Evolutionary conservation across 805 yeast species (phyloP).

Genomic region (Cyberlindnera maclurae): DNA sequence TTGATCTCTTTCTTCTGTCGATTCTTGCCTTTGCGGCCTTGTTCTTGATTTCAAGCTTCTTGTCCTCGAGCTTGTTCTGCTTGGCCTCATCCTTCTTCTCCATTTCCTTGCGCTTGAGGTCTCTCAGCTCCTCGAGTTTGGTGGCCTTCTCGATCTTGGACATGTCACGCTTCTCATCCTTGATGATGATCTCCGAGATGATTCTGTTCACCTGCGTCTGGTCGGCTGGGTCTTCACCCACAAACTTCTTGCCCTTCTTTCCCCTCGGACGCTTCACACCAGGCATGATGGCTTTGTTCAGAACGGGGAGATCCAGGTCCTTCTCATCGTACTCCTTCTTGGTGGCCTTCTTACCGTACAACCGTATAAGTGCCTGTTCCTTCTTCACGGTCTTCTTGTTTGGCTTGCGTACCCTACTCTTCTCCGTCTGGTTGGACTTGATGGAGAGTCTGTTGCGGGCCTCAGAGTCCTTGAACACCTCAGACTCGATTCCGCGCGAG

Average conservation of each 20-base stretch:
- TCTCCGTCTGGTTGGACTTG: constrained; percentile 37
- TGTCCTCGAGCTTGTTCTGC: constrained; percentile 60
- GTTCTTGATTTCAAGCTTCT: constrained; percentile 67
- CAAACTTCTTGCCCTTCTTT: constrained; percentile 80
- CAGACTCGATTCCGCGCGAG: constrained; percentile 54
- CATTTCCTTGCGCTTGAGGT: constrained; percentile 76
- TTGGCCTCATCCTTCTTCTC: constrained; percentile 76
- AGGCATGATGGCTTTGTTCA: constrained; percentile 80
- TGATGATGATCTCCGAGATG: constrained; percentile 75
- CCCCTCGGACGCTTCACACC: constrained; percentile 75
- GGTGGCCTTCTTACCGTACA: constrained; percentile 54
- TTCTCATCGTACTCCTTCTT: constrained; percentile 55
- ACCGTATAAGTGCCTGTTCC: constrained; percentile 53
- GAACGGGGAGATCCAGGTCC: constrained; percentile 69
- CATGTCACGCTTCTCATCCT: constrained; percentile 69
- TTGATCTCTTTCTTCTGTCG: constrained; percentile 52
- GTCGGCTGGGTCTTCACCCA: constrained; percentile 54
- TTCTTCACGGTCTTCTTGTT: constrained; percentile 52
- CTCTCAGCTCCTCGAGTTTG: constrained; percentile 85
- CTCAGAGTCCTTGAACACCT: constrained; percentile 55
- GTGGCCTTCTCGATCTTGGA: constrained; percentile 86
- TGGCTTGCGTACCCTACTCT: constrained; percentile 43
- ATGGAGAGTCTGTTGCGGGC: constrained; percentile 60
- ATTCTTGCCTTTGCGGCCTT: constrained; percentile 67
- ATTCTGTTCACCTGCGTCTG: constrained; percentile 55